These are phyloP conservation scores for Chrysoporthe austroafricana DNA, from an alignment of 2,329 filamentous ascomycete genomes.

Conservation along the genomic window DNA sequence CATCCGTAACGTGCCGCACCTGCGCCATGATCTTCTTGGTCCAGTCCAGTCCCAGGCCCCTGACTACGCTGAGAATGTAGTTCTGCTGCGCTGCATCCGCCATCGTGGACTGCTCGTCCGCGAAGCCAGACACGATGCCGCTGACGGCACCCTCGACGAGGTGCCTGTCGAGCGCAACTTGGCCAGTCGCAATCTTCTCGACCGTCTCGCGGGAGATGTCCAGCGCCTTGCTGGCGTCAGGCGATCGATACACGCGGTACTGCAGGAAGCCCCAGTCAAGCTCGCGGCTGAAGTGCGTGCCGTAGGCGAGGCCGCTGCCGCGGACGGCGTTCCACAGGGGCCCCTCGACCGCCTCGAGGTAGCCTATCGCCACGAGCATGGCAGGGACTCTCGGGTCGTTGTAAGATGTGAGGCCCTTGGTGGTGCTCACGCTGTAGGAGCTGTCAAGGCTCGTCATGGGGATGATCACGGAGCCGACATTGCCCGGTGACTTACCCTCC, in stretches of 20 bases:
- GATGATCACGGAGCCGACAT: slow-evolving; percentile 74
- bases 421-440: slow-evolving; percentile 80
- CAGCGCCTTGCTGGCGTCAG: slow-evolving; percentile 87
- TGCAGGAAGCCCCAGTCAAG: slow-evolving; percentile 79
- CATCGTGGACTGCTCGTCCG: slow-evolving; percentile 88
- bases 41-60: slow-evolving; percentile 76
- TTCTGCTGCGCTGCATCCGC: slow-evolving; percentile 79
- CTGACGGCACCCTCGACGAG: slow-evolving; percentile 90
- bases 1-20: slow-evolving; percentile 74
- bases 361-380: slow-evolving; percentile 84
- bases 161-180: slow-evolving; percentile 73
- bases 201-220: slow-evolving; percentile 76
- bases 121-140: slow-evolving; percentile 82
- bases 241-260: slow-evolving; percentile 87
- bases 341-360: slow-evolving; percentile 91
- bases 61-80: slow-evolving; percentile 81
- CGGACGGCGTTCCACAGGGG: slow-evolving; percentile 93
- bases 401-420: slow-evolving; percentile 75
- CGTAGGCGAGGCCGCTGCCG: slow-evolving; percentile 91
- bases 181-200: slow-evolving; percentile 72
- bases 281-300: slow-evolving; percentile 77
- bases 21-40: slow-evolving; percentile 75
- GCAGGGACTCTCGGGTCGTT: slow-evolving; percentile 79
- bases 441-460: slow-evolving; percentile 93
- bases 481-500: slow-evolving; percentile 75